These are phyloP conservation scores for Pichia cabralensis DNA, from an alignment of 805 yeast genomes.

Conservation along the genomic window DNA sequence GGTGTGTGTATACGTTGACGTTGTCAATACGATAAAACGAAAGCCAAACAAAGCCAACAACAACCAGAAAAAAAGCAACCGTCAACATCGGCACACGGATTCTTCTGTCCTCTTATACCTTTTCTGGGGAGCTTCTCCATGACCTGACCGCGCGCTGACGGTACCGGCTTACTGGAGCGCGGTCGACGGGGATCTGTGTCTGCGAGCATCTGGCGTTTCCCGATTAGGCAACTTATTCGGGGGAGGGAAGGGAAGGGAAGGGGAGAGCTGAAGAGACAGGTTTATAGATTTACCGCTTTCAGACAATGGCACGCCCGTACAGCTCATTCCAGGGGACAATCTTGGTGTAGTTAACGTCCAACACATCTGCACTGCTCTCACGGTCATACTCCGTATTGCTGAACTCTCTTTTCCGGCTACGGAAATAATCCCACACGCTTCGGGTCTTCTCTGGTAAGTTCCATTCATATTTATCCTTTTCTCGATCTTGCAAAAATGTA, in stretches of 20 bases:
- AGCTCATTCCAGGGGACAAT: constrained; percentile 3
- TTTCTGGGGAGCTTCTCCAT: too few species aligned
- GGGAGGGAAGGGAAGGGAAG: too few species aligned
- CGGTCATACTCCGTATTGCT: constrained; percentile 33
- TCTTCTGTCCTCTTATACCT: too few species aligned
- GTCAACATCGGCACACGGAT: too few species aligned
- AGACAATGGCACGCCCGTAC: constrained; percentile 1
- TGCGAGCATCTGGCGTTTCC: too few species aligned
- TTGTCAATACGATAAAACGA: not conserved
- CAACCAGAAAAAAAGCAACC: too few species aligned
- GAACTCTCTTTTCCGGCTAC: constrained; percentile 65
- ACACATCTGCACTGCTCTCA: constrained; percentile 15
- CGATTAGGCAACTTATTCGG: too few species aligned
- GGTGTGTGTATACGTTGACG: not conserved
- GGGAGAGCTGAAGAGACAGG: too few species aligned
- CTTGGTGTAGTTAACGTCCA: constrained; percentile 3
- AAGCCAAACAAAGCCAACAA: not conserved
- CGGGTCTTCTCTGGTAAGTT: constrained; percentile 42
- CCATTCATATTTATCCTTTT: constrained; percentile 45
- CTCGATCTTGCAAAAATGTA: constrained; percentile 70
- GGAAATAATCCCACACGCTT: constrained; percentile 91
- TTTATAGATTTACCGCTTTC: too few species aligned
- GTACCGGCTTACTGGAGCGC: too few species aligned
- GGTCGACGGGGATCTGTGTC: too few species aligned
- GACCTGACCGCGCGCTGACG: too few species aligned